Evolutionary conservation across 2,329 filamentous ascomycete species (phyloP).

Genomic region (Monosporascus sp.): DNA sequence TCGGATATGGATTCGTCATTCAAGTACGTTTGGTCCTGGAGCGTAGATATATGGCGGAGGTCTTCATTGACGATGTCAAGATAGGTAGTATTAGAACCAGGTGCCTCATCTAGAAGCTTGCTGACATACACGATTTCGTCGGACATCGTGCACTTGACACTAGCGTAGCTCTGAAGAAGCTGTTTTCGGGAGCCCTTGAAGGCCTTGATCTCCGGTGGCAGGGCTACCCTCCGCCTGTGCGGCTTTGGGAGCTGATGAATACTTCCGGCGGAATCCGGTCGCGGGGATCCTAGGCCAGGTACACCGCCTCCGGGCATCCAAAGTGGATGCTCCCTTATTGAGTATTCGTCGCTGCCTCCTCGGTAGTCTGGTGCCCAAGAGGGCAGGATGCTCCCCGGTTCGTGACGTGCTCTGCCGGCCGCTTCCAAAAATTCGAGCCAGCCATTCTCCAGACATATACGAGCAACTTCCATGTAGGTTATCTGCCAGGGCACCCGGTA

Average conservation of each 20-base stretch:
- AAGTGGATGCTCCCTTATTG: slow-evolving; percentile 2
- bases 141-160: slow-evolving; percentile 15
- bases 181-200: slow-evolving; percentile 12
- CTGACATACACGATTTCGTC: slow-evolving; percentile 19
- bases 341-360: neutral
- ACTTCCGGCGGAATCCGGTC: slow-evolving; percentile 2
- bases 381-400: slow-evolving; percentile 9
- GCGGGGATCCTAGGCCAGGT: slow-evolving; percentile 5
- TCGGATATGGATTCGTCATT: slow-evolving; percentile 6
- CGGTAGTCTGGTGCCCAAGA: slow-evolving; percentile 17
- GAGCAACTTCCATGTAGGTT: slow-evolving; percentile 14
- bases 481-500: slow-evolving; percentile 18
- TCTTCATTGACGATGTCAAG: slow-evolving; percentile 2
- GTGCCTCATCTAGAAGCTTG: slow-evolving; percentile 3
- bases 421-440: slow-evolving; percentile 11
- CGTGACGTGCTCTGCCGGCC: slow-evolving; percentile 13
- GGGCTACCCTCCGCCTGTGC: slow-evolving; percentile 2
- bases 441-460: slow-evolving; percentile 10
- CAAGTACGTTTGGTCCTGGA: slow-evolving; percentile 3
- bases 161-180: slow-evolving; percentile 17
- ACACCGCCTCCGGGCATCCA: slow-evolving; percentile 6
- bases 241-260: neutral
- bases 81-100: slow-evolving; percentile 1
- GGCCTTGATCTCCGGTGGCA: slow-evolving; percentile 8
- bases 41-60: slow-evolving; percentile 2